Percentiles rank a stretch among this genome's conserved stretches.
These are phyloP conservation scores for Penicillium roqueforti DNA, from an alignment of 495 filamentous ascomycete species.

Conservation along the genomic window DNA sequence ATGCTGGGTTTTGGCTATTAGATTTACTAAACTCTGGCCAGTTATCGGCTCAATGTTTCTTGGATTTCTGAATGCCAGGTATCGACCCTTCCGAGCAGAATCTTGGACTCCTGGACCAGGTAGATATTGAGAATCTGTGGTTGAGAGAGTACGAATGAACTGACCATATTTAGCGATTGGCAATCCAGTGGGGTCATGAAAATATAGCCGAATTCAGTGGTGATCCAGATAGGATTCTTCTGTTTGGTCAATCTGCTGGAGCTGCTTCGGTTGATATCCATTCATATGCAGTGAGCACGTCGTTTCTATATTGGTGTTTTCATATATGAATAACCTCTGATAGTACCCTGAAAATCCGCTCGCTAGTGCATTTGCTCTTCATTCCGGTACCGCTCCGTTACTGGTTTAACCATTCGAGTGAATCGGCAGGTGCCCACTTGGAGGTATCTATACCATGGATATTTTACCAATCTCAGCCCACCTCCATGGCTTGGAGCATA, in stretches of 20 bases:
- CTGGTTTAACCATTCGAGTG: conserved; percentile 6
- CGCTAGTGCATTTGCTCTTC: conserved; percentile 39
- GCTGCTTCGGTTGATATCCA: conserved; percentile 26
- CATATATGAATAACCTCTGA: background rate
- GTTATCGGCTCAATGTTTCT: conserved; percentile 36
- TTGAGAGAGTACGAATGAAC: background rate
- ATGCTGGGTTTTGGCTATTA: background rate
- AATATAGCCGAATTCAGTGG: conserved; percentile 39
- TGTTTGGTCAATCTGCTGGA: conserved; percentile 35
- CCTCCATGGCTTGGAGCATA: conserved; percentile 48
- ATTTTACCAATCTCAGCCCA: conserved; percentile 42
- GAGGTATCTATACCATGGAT: conserved; percentile 50
- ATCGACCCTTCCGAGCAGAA: conserved; percentile 21
- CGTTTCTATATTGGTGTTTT: background rate
- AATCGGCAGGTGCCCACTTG: conserved; percentile 35
- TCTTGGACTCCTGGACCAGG: conserved; percentile 34
- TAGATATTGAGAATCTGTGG: background rate
- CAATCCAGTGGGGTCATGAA: conserved; percentile 33
- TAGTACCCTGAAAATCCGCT: conserved; percentile 30
- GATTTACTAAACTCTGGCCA: conserved; percentile 1
- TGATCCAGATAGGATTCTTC: conserved; percentile 32
- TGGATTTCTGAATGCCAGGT: conserved; percentile 32
- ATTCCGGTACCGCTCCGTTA: conserved; percentile 39
- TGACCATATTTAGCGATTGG: conserved; percentile 20
- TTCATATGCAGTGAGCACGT: conserved; percentile 22